Conservation (phyloP, 2,329 filamentous ascomycete species). For the Pseudogymnoascus sp. region DNA sequence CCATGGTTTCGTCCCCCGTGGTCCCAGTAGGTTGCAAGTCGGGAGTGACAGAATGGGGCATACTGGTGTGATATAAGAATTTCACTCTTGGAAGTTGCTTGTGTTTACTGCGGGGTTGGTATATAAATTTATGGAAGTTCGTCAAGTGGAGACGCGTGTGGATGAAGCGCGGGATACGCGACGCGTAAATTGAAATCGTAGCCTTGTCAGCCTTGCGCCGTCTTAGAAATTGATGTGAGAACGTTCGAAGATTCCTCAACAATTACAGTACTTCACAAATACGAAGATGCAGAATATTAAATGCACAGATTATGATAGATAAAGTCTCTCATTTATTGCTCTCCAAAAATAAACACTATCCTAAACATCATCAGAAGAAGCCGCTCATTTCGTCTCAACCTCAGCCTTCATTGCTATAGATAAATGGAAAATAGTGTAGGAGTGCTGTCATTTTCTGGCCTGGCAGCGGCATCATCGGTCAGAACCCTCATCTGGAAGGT, state of each 20-base stretch:
- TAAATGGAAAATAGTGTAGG: not conserved
- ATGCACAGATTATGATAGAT: not conserved
- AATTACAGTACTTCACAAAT: not conserved
- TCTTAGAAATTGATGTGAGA: not conserved
- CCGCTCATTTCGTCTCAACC: not conserved
- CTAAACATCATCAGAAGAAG: not conserved
- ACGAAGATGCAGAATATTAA: not conserved
- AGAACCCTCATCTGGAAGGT: not conserved
- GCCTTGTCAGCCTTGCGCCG: constrained; percentile 1
- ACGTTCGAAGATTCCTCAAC: not conserved
- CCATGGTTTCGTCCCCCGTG: not conserved
- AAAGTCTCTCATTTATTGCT: not conserved
- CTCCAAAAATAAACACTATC: not conserved
- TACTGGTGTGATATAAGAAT: not conserved
- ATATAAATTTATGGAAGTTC: not conserved
- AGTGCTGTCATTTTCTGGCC: not conserved
- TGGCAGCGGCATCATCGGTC: not conserved
- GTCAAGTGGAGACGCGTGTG: constrained; percentile 3
- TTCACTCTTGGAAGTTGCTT: not conserved
- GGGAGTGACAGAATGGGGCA: constrained; percentile 7
- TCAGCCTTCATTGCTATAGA: not conserved
- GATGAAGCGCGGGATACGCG: constrained; percentile 17
- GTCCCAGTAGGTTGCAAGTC: constrained; percentile 9
- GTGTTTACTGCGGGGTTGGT: constrained; percentile 4
- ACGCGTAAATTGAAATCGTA: constrained; percentile 21